Evolutionary conservation across 495 filamentous ascomycete genomes (phyloP), one percentile per base, ranked within the genome.

Genomic region (Penicillium simplicissimum): DNA sequence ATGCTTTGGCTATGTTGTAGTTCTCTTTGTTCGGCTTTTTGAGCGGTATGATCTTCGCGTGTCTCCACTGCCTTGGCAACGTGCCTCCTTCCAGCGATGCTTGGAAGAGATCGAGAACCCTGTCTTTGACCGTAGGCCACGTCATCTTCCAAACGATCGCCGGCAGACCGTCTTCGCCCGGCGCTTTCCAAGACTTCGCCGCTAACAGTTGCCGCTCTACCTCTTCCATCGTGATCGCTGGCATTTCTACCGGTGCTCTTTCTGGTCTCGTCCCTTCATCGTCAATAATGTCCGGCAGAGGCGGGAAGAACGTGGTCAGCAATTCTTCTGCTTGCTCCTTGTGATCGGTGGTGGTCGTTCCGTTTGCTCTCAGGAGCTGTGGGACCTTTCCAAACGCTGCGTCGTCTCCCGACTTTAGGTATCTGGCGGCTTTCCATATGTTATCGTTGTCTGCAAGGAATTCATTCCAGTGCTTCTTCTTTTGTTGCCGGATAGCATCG

Each of bases 281-380:
- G 17, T 67, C 57, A 59, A 70, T 65, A 25, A 8, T 34, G 34
- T 64, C 57, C 21, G 62, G 69, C 25, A 66, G 35, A 23, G 67
- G 62, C 11, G 71, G 68, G 52, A 73, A 75, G 71, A 75, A 75
- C 57, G 57, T 65, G 43, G 60, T 14, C 19, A 69, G 48, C 4
- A 64, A 34, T 51, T 67, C 66, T 49, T 71, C 64, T n/a, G n/a
- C n/a, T n/a, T n/a, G n/a, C n/a, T n/a, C n/a, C n/a, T n/a, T n/a
- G n/a, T n/a, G n/a, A n/a, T 47, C 21, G 8, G 42, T 47, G n/a
- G 42, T 47, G n/a, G 42, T 47, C 42, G 42, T 47, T 17, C 63
- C 54, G 37, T 65, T 59, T 61, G 52, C 53, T 60, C 47, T 63
- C 9, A 52, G 8, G 49, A 63, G 57, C 43, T 68, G 52, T 19